These are phyloP conservation scores for Kalaharituber pfeilii DNA, from an alignment of 2,329 filamentous ascomycete genomes.

Conservation along the genomic window DNA sequence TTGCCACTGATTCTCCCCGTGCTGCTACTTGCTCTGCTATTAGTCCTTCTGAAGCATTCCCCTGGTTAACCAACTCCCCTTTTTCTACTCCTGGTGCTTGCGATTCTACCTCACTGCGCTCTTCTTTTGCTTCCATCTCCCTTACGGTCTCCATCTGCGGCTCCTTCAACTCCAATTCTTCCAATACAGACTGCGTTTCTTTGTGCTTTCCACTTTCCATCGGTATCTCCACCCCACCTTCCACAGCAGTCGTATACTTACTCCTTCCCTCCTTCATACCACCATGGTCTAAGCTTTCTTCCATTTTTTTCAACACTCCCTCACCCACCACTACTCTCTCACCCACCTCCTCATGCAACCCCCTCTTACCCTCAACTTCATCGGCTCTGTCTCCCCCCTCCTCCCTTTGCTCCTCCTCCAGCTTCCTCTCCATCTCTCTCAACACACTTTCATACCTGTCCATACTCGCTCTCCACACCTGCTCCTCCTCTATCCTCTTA, in stretches of 20 bases:
- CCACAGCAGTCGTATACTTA: background rate
- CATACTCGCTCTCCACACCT: slow-evolving; percentile 12
- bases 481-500: slow-evolving; percentile 11
- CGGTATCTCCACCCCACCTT: background rate
- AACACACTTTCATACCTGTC: slow-evolving; percentile 6
- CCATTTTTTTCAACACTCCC: slow-evolving; percentile 10
- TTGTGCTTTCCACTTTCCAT: background rate
- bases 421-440: slow-evolving; percentile 7
- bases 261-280: slow-evolving; percentile 10
- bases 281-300: background rate
- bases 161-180: slow-evolving; percentile 1
- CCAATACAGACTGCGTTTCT: background rate
- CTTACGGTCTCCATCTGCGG: too few species aligned
- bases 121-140: too few species aligned
- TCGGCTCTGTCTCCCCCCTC: background rate
- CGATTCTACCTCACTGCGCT: too few species aligned
- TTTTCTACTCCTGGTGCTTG: too few species aligned
- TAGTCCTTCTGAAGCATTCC: too few species aligned
- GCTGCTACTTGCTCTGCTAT: too few species aligned
- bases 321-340: slow-evolving; percentile 1
- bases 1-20: too few species aligned
- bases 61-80: too few species aligned
- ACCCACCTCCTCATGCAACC: background rate
- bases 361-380: slow-evolving; percentile 5
- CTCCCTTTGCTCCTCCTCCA: background rate